A percentile compares a stretch with the other conserved stretches of the same genome.
Conservation (phyloP, 129 eudicot species). For the Silybum marianum region DNA sequence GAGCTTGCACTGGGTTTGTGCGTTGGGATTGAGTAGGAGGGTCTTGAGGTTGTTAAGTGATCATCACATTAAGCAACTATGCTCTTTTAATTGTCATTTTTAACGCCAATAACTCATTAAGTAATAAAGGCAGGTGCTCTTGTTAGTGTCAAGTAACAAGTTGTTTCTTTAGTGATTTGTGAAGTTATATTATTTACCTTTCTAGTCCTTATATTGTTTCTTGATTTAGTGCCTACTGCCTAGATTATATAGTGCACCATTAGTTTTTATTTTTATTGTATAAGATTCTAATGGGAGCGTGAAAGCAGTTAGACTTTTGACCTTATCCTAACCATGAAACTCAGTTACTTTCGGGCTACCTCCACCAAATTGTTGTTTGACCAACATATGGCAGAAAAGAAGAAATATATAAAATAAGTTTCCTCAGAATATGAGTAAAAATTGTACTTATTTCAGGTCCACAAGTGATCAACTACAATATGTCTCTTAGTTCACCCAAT, state of each 20-base stretch:
- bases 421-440: conserved; percentile 4
- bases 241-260: neutral
- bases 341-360: neutral
- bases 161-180: neutral
- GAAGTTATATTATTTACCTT: neutral
- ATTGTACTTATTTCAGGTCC: neutral
- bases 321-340: conserved; percentile 7
- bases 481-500: conserved; percentile 34
- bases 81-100: neutral
- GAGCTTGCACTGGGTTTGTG: too few species aligned
- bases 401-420: conserved; percentile 13
- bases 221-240: conserved; percentile 6
- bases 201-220: neutral
- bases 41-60: too few species aligned
- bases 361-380: conserved; percentile 7
- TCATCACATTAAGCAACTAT: too few species aligned
- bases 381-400: conserved; percentile 17
- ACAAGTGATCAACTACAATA: conserved; percentile 22
- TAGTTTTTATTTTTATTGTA: neutral
- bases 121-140: neutral
- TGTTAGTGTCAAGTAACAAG: neutral
- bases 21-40: too few species aligned
- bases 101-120: neutral
- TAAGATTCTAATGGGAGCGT: neutral
- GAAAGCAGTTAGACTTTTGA: neutral